These are phyloP conservation scores for Mucor lusitanicus DNA, from an alignment of 371 early-diverging fungal genomes.

Conservation along the genomic window DNA sequence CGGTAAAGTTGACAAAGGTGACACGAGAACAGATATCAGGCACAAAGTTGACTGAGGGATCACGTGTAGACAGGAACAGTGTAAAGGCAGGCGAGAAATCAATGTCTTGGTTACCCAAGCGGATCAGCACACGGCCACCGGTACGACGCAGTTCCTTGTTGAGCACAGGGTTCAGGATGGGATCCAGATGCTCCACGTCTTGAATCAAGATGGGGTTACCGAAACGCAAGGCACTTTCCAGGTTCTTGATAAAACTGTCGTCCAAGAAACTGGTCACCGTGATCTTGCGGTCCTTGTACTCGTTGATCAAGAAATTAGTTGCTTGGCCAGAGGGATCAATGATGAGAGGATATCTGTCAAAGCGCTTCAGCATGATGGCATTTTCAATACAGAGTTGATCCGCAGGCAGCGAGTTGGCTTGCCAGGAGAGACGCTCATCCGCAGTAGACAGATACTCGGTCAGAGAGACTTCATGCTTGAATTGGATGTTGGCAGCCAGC, in stretches of 20 bases:
- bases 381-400: conserved; percentile 97
- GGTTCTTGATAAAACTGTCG: conserved; percentile 94
- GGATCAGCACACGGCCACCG: conserved; percentile 95
- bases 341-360: conserved; percentile 94
- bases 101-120: conserved; percentile 95
- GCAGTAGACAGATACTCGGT: conserved; percentile 92
- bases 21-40: conserved; percentile 97
- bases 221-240: conserved; percentile 97
- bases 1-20: conserved; percentile 98
- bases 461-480: conserved; percentile 82
- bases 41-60: conserved; percentile 90
- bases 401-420: conserved; percentile 81
- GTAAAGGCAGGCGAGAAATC: conserved; percentile 98
- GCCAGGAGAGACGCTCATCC: conserved; percentile 94
- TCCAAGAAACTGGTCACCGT: conserved; percentile 97
- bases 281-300: conserved; percentile 86
- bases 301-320: conserved; percentile 84
- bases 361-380: conserved; percentile 94
- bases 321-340: conserved; percentile 98
- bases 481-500: conserved; percentile 73
- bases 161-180: conserved; percentile 95
- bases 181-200: conserved; percentile 97
- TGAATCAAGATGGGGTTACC: conserved; percentile 97
- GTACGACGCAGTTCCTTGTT: conserved; percentile 96
- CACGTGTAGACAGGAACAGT: conserved; percentile 91